Percentiles rank a stretch among this genome's conserved stretches.
Conservation (phyloP, 306 rosid species). For the Inga oerstediana region DNA sequence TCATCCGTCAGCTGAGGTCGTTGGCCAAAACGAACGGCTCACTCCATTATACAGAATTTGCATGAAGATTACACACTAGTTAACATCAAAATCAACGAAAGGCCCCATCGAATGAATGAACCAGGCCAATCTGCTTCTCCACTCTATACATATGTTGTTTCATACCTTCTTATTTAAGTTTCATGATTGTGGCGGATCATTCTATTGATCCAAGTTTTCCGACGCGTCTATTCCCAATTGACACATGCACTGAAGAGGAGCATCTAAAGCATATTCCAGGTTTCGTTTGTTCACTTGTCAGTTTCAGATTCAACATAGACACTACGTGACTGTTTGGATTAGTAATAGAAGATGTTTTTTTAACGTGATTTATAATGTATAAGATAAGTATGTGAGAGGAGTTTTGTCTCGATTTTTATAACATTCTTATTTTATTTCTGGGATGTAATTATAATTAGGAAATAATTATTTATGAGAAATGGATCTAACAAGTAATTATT, state of each 20-base stretch:
- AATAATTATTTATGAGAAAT: too few species aligned
- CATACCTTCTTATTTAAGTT: not conserved
- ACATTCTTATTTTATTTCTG: too few species aligned
- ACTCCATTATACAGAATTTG: not conserved
- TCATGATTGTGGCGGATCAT: not conserved
- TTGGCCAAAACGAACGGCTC: not conserved
- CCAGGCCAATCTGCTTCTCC: not conserved
- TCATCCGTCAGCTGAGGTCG: not conserved
- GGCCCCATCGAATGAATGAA: not conserved
- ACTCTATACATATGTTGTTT: not conserved
- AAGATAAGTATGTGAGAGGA: too few species aligned
- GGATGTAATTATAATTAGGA: too few species aligned
- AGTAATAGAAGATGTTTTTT: too few species aligned
- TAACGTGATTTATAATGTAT: too few species aligned
- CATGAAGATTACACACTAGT: not conserved
- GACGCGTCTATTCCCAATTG: constrained; percentile 1
- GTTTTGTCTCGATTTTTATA: too few species aligned
- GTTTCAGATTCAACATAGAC: not conserved
- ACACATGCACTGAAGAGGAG: constrained; percentile 9
- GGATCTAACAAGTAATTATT: too few species aligned
- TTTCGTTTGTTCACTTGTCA: constrained; percentile 1
- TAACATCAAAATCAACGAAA: constrained; percentile 12
- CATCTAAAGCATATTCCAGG: not conserved
- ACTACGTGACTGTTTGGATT: too few species aligned
- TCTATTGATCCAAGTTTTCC: not conserved